Evolutionary conservation across 495 filamentous ascomycete genomes (phyloP).

Genomic region (Podospora tetraspora): DNA sequence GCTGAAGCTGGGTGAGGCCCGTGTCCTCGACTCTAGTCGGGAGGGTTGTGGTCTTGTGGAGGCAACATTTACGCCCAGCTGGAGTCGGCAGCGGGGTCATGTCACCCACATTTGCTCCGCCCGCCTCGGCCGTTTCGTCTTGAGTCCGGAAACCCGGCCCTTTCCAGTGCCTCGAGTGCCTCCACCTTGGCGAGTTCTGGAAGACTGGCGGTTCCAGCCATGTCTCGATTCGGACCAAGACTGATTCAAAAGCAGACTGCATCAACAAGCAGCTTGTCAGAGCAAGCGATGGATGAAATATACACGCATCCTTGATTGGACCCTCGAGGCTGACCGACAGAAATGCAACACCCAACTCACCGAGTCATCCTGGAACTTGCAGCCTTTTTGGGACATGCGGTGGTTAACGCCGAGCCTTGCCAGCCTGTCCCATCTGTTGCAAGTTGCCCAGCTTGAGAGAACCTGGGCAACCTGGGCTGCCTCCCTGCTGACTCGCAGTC

Average conservation of each 20-base stretch:
- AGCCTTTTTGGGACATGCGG: neutral
- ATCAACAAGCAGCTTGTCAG: neutral
- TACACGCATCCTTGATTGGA: neutral
- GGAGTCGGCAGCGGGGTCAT: neutral
- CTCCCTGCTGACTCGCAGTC: neutral
- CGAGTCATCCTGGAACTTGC: neutral
- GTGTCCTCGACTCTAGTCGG: conserved; percentile 6
- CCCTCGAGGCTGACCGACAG: neutral
- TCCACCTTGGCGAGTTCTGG: neutral
- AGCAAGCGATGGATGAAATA: neutral
- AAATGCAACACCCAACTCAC: neutral
- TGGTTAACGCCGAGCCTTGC: neutral
- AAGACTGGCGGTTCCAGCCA: neutral
- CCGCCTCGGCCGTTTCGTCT: conserved; percentile 6
- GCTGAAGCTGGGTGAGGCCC: conserved; percentile 9
- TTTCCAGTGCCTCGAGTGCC: neutral
- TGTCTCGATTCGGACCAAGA: neutral
- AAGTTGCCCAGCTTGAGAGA: neutral
- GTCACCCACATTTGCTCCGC: neutral
- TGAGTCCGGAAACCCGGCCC: neutral
- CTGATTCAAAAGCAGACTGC: neutral
- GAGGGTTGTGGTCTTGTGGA: too few relatives aligned
- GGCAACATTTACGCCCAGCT: neutral
- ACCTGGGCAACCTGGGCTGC: too few relatives aligned
- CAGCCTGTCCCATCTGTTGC: neutral